Evolutionary conservation across 2,329 filamentous ascomycete species (phyloP), one percentile per base, ranked within the genome.

Genomic region (Penicillium sp.): DNA sequence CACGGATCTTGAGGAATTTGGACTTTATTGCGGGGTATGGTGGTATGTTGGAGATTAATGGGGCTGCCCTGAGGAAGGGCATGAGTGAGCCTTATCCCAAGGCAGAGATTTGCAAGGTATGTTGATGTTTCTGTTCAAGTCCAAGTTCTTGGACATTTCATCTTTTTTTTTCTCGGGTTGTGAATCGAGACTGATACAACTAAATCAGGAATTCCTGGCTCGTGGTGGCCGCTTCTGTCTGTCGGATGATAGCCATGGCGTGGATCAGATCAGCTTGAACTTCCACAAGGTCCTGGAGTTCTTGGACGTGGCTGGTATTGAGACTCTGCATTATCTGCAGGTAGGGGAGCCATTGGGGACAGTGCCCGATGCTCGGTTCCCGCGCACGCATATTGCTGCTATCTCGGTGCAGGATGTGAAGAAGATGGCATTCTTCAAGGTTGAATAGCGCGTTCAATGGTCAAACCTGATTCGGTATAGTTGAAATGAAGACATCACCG

Each of bases 191-290:
- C 60, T 69, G 49, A 69, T 26, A 5, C 23, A 6, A 13, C 3
- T 43, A 5, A 42, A 46, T 12, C 56, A 89, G 87, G 83, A 84
- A 68, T 95, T 90, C 77, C 67, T 91, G 49, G 74, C 73, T 7
- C 79, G 89, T 64, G 86, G 86, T 23, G 92, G 94, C 23, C 83
- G 82, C 54, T 95, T 97, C 72, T 95, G 90, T 48, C 81, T 99
- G 63, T 96, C 90, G 6, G 94, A 99, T 70, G 94, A 99, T 73
- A 96, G 91, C 70, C 94, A 99, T 75, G 89, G 89, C 36, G 82
- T 90, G 53, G 87, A 83, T 2, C 93, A 99, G 68, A 81, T 99
- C 5, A 90, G 86, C n/a, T 86, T 90, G 46, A 93, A 95, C 68
- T 97, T 94, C 74, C 67, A 70, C 42, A 82, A 82, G 38, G 84